Evolutionary conservation across 1,284 basidiomycete species (phyloP), one percentile per base, ranked within the genome.

Genomic region (Cryptococcus depauperatus): DNA sequence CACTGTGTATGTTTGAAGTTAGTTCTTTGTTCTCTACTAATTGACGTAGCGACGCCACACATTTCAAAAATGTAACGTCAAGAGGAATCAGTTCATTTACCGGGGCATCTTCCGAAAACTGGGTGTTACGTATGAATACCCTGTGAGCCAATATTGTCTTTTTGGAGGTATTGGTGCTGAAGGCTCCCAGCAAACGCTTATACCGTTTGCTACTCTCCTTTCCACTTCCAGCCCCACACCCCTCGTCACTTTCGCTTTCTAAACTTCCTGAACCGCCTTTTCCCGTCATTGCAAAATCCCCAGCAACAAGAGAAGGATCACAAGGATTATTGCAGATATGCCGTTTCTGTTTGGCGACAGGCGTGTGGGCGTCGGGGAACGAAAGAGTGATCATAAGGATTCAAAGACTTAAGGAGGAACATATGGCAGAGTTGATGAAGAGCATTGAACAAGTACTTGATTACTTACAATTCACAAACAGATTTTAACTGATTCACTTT

Each of bases 401-500:
- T 14, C 64, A 68, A 46, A 52, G 56, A 16, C 48, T 71, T 13
- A 62, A 59, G 37, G 64, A 69, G 50, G 52, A 38, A 9, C 46
- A 61, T 37, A 68, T 68, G 62, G 60, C 61, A 32, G 58, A 62
- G 46, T 50, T 71, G 44, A 71, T 71, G 69, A 59, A 59, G 46
- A 60, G 61, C 19, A 68, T 71, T 21, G 64, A 69, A 39, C 60
- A 59, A 33, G 65, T 69, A 40, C 52, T 60, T 55, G 25, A n/a
- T 7, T 35, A 19, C 18, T 21, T 30, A 30, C 5, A 11, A 30
- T 30, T 11, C 35, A 32, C 14, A 33, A 40, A 28, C 16, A 18
- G 34, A 26, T 3, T 34, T 2, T 5, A 26, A 35, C 42, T 32
- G 19, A 44, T 18, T 19, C 23, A 18, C 34, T 42, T 26, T n/a